Base-by-base conservation (phyloP, 2,329 filamentous ascomycete species). In the Neurospora sp. region DNA sequence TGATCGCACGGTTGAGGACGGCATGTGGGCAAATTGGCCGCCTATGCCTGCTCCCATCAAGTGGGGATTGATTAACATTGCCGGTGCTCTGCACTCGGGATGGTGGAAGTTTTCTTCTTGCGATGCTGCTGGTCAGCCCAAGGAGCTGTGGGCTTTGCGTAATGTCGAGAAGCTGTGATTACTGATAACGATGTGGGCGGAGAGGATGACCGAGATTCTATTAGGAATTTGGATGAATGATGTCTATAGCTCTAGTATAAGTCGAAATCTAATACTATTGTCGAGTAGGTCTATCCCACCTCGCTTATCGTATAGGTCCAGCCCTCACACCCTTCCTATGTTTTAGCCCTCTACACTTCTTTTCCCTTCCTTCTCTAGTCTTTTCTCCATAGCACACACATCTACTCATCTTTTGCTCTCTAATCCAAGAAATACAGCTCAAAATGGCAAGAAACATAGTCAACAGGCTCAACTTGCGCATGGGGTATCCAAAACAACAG, bases 101-200 rank as follows among this genome's bases (percentile, higher is more conserved):
- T 86, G 85, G 83, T 91, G 88, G 88, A 88, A 84, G 79, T 91
- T 90, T 80, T 82, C 87, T 39, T 89, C 87, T 74, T 91, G 88
- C 74, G 84, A 87, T 74, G 78, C 81, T 4, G 76, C 79, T 0
- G 87, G 87, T 2, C 78, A 79, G 75, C 86, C 85, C 62, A 84
- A 83, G 77, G 81, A 84, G 76, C 74, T 89, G 72, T 85, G 86
- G 74, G 86, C 86, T 4, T 74, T 86, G 71, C 77, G 78, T 46
- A 72, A 69, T 28, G 71, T 62, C 3, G 70, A 70, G 11, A 68
- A 33, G 52, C 3, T 62, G 28, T 62, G 28, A 62, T 28, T 33
- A 33, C 6, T 6, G 33, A 33, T 33, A 33, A 33, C 4, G 5
- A 33, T 6, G 33, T 1, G 6, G 33, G 33, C 23, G 23, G 52